Base-by-base conservation (phyloP, 768 basidiomycete species). In the Suillus alpinus region DNA sequence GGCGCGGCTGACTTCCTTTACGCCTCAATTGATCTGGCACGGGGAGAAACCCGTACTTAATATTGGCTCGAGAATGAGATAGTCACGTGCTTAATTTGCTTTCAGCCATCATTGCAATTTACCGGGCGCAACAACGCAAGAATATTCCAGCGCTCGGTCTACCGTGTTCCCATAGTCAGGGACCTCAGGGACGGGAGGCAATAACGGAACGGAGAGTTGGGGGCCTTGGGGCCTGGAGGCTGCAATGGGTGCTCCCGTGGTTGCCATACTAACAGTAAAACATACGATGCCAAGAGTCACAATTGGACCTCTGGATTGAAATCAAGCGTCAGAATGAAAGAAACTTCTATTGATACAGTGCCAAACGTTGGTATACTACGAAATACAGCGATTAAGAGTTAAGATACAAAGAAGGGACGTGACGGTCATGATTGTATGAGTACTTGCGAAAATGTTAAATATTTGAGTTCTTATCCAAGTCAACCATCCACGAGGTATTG, bases 281-380 rank as follows among this genome's bases (percentile, higher is more conserved):
- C 23, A 23, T 10, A 44, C 23, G 20, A 46, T 23, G 13, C 13
- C 46, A 32, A 32, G 20, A 36, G 52, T 53, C 13, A 23, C 10
- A 16, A 26, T 26, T 26, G 23, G 13, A 31, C 18, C 49, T 9
- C 16, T 18, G 16, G 31, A n/a, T 55, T 10, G 23, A 26, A 18
- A 18, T 53, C 36, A 8, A 31, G 18, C 49, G 16, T 31, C 47
- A 49, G 26, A 29, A 29, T 34, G 14, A 55, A 9, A 55, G 10
- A 55, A 55, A 18, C 8, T 39, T 55, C 53, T 55, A 55, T 55
- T 26, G 37, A 39, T 55, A 55, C 52, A 37, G 20, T 44, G 36
- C 18, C 18, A 16, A 50, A 50, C 16, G 29, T 18, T 8, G 53
- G 20, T 36, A 23, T 18, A 18, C 49, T 50, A 55, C 26, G 3